These are phyloP conservation scores for Withania somnifera DNA, from an alignment of 305 asterid species.

Conservation along the genomic window DNA sequence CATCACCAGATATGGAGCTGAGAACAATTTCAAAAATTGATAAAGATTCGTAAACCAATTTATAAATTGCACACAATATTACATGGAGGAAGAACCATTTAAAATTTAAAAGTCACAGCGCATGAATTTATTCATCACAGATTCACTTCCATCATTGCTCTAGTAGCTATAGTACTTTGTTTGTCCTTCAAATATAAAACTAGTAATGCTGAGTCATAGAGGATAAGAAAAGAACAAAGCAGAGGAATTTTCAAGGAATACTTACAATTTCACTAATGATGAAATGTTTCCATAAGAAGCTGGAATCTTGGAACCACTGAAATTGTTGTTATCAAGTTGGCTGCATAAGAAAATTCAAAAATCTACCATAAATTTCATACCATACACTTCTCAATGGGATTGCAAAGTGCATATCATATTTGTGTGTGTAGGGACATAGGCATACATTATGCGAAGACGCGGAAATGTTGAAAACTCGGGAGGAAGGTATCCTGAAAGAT, in stretches of 20 bases:
- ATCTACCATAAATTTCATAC: neutral
- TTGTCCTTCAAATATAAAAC: neutral
- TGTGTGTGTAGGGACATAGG: slow-evolving; percentile 14
- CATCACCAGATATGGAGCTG: too few species aligned
- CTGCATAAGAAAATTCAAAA: slow-evolving; percentile 13
- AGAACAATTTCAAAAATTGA: too few species aligned
- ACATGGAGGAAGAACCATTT: too few species aligned
- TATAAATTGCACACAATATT: too few species aligned
- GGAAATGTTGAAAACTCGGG: slow-evolving; percentile 21
- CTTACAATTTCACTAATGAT: slow-evolving; percentile 30
- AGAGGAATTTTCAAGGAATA: neutral
- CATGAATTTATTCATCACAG: too few species aligned
- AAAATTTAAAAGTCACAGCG: too few species aligned
- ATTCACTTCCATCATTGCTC: too few species aligned
- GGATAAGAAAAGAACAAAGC: neutral
- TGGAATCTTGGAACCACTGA: slow-evolving; percentile 29
- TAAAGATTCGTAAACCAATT: too few species aligned
- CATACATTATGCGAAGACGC: slow-evolving; percentile 29
- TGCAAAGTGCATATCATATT: neutral
- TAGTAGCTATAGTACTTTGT: neutral
- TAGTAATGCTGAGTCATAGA: neutral
- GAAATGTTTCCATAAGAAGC: slow-evolving; percentile 29
- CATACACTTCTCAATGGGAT: neutral
- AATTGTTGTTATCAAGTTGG: slow-evolving; percentile 41
- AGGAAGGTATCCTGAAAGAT: slow-evolving; percentile 35